Evolutionary conservation across 306 rosid genomes (phyloP).

Genomic region (Comarum palustre): DNA sequence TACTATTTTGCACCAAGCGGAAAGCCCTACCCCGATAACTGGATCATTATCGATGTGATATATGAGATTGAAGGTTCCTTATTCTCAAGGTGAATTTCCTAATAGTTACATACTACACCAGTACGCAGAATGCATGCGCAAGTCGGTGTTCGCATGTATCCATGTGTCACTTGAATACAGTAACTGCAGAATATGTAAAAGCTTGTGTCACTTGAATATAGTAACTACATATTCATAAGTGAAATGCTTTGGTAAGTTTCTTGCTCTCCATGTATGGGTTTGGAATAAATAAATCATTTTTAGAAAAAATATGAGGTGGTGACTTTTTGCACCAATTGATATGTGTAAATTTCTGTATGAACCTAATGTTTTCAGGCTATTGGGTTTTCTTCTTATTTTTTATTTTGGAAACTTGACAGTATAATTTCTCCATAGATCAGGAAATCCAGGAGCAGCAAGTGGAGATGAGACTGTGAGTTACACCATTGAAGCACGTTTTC

Average conservation of each 20-base stretch:
- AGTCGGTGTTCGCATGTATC: not conserved
- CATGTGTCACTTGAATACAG: not conserved
- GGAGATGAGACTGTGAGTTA: conserved; percentile 90
- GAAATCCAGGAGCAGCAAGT: conserved; percentile 77
- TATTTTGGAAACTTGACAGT: not conserved
- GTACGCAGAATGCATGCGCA: not conserved
- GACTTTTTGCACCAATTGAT: not conserved
- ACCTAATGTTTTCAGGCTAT: not conserved
- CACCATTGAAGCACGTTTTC: conserved; percentile 20
- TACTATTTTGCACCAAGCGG: conserved; percentile 99
- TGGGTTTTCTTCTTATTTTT: not conserved
- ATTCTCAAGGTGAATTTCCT: conserved; percentile 57
- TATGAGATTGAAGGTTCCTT: conserved; percentile 87
- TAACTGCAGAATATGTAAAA: not conserved
- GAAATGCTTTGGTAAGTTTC: not conserved
- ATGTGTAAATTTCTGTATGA: not conserved
- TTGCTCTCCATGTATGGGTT: not conserved
- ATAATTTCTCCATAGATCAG: conserved; percentile 58
- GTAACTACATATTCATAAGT: not conserved
- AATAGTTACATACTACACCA: not conserved
- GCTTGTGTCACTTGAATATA: not conserved
- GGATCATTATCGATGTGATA: conserved; percentile 86
- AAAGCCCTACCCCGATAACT: conserved; percentile 99
- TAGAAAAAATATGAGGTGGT: not conserved
- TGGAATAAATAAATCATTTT: not conserved